phyloP scores from a whole-genome alignment of 208 protist species.

The Crithidia thermophila region DNA sequence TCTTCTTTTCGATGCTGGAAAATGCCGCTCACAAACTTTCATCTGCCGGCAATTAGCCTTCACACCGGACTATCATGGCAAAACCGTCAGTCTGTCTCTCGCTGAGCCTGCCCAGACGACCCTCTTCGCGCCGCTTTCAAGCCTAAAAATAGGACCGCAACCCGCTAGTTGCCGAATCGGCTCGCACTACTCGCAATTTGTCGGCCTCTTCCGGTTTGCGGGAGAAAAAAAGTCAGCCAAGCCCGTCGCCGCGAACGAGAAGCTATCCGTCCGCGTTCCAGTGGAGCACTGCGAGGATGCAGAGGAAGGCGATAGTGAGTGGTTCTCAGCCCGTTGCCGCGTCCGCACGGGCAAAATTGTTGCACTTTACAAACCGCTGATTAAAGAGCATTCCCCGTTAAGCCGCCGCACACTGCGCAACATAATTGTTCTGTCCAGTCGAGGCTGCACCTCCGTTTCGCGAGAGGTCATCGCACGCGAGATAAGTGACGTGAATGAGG shows the following conservation, averaged over 20 bases:
- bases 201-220: slow-evolving; percentile 68
- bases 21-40: slow-evolving; percentile 55
- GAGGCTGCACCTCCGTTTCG: slow-evolving; percentile 39
- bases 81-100: slow-evolving; percentile 44
- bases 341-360: slow-evolving; percentile 65
- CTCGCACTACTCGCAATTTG: slow-evolving; percentile 85
- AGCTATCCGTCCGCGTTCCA: slow-evolving; percentile 53
- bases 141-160: slow-evolving; percentile 16
- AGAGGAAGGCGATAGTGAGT: slow-evolving; percentile 14
- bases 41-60: slow-evolving; percentile 60
- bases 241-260: not conserved
- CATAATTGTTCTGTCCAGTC: slow-evolving; percentile 73
- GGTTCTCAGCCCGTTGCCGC: slow-evolving; percentile 35
- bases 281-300: slow-evolving; percentile 55
- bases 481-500: slow-evolving; percentile 64
- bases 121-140: slow-evolving; percentile 47
- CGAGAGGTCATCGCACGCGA: slow-evolving; percentile 60
- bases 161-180: slow-evolving; percentile 78
- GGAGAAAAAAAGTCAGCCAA: not conserved
- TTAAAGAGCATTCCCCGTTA: slow-evolving; percentile 55
- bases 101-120: slow-evolving; percentile 11
- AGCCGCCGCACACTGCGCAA: slow-evolving; percentile 51
- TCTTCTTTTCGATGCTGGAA: slow-evolving; percentile 39
- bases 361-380: slow-evolving; percentile 74
- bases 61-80: slow-evolving; percentile 76